phyloP scores from a whole-genome alignment of 169 alveolate genomes.

The Theileria annulata region DNA sequence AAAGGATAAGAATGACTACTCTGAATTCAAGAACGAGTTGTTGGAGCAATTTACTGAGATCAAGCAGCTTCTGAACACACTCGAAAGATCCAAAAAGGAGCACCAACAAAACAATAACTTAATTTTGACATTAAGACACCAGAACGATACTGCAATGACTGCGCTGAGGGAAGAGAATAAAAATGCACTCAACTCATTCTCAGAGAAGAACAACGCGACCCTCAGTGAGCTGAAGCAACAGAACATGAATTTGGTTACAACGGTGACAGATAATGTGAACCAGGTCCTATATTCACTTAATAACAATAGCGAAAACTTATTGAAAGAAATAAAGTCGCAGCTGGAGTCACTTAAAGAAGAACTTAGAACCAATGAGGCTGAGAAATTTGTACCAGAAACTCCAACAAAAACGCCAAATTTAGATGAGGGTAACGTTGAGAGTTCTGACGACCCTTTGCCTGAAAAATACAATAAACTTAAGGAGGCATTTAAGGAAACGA shows the following conservation, averaged over 20 bases:
- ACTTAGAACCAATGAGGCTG: constrained; percentile 11
- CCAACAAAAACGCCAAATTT: not conserved
- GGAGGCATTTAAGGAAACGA: constrained; percentile 37
- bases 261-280: not conserved
- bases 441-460: constrained; percentile 2
- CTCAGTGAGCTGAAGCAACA: not conserved
- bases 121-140: not conserved
- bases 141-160: not conserved
- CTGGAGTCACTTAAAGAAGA: not conserved
- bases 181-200: not conserved
- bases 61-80: not conserved
- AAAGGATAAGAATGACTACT: constrained; percentile 5
- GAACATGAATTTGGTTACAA: not conserved
- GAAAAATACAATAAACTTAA: constrained; percentile 25
- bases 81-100: constrained; percentile 4
- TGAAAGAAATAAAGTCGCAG: not conserved
- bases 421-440: constrained; percentile 22
- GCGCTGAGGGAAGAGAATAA: constrained; percentile 16
- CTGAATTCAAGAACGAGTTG: not conserved
- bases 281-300: not conserved
- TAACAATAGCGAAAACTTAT: not conserved
- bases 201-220: constrained; percentile 17
- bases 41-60: not conserved
- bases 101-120: not conserved
- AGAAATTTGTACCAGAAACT: not conserved